These are phyloP conservation scores for Xylariales sp. DNA, from an alignment of 2,329 filamentous ascomycete species.

Conservation along the genomic window DNA sequence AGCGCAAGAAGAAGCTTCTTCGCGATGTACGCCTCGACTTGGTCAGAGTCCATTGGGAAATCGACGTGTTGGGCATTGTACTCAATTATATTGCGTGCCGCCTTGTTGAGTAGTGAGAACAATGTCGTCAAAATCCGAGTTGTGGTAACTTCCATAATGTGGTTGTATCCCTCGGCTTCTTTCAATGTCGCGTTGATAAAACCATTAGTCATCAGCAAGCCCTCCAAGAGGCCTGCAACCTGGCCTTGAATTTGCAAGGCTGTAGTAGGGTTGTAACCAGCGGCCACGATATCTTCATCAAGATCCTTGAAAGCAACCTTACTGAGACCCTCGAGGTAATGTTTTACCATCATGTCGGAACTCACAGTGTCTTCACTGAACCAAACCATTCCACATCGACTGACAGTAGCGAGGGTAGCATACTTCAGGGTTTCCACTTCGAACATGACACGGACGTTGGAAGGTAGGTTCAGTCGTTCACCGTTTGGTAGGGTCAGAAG, in stretches of 20 bases:
- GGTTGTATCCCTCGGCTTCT: conserved; percentile 72
- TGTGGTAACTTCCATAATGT: conserved; percentile 98
- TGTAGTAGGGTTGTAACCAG: conserved; percentile 72
- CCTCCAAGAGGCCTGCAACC: conserved; percentile 73
- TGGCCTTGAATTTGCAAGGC: conserved; percentile 74
- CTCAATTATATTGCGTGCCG: conserved; percentile 86
- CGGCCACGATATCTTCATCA: conserved; percentile 81
- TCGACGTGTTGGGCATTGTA: conserved; percentile 94
- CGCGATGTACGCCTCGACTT: conserved; percentile 81
- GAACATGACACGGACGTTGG: conserved; percentile 99
- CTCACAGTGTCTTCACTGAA: conserved; percentile 98
- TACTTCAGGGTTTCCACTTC: conserved; percentile 98
- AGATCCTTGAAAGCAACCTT: conserved; percentile 88
- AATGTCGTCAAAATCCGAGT: conserved; percentile 87
- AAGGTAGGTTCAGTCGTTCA: conserved; percentile 89
- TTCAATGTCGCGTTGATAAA: conserved; percentile 76
- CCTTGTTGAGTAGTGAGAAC: conserved; percentile 94
- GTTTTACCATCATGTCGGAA: conserved; percentile 83
- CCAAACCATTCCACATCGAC: conserved; percentile 99
- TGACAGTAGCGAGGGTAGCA: conserved; percentile 96
- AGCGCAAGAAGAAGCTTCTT: conserved; percentile 92
- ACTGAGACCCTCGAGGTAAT: conserved; percentile 82
- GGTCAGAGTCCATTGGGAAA: conserved; percentile 86
- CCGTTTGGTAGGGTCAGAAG: conserved; percentile 94
- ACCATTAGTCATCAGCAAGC: conserved; percentile 71